Evolutionary conservation across 208 protist species (phyloP), one percentile per base, ranked within the genome.

Genomic region (Trypanosoma mega): DNA sequence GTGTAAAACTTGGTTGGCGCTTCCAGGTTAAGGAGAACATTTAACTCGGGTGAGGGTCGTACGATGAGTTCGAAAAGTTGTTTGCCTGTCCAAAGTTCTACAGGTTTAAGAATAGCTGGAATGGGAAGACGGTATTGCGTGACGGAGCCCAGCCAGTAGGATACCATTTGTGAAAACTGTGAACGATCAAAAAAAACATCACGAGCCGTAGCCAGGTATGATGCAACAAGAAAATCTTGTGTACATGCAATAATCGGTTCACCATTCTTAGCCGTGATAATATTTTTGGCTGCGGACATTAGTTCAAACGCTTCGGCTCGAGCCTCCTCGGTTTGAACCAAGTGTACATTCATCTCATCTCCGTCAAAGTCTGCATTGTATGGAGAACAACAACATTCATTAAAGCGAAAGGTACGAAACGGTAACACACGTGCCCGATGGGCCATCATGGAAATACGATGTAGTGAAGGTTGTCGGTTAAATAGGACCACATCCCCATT

Each of bases 321-420:
- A 16, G 99, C 98, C 74, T 99, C 98, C 59, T 99, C 87, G 0
- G 98, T 99, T 78, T 99, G 99, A 45, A 98, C 98, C 50, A 99
- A 60, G 76, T 99, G 98, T 11, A 99, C 67, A 75, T 99, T 99
- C 99, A 99, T 99, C 80, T 99, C 98, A 85, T 99, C 99, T 18
- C 97, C 97, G 76, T 99, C 98, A 77, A 99, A 99, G 76, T 99
- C 98, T 14, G 98, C 98, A 83, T 99, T 99, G 90, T 99, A 99
- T 39, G 98, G 98, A 26, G 92, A 81, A 68, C 98, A 99, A 59
- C 93, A 98, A 82, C 96, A 99, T 71, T 98, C 97, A 84, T 99
- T 99, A 78, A 99, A 99, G 41, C 99, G 88, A 46, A 99, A 98
- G 1, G 99, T 99, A 36, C 98, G 82, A 78, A 92, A 98, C 5